A percentile compares a stretch with the other conserved stretches of the same genome.
Conservation (phyloP, 768 basidiomycete species). For the Boletellus sp. region DNA sequence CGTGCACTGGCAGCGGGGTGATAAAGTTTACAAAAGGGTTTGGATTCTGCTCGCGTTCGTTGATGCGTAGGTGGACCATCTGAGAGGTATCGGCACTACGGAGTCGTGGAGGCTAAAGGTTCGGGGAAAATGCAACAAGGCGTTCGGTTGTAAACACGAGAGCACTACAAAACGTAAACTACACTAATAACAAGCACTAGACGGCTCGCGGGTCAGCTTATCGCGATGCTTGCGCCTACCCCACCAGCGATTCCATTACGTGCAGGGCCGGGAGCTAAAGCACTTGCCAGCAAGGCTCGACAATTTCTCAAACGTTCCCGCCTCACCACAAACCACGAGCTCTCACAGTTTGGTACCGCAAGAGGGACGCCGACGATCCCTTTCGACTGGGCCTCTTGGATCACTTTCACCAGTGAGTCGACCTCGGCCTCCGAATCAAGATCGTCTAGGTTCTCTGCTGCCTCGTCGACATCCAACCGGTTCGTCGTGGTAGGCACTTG, state of each 20-base stretch:
- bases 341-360: slow-evolving; percentile 68
- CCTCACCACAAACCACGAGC: slow-evolving; percentile 79
- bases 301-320: slow-evolving; percentile 60
- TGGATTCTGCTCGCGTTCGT: slow-evolving; percentile 66
- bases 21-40: slow-evolving; percentile 80
- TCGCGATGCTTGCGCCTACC: slow-evolving; percentile 15
- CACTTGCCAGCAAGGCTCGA: slow-evolving; percentile 54
- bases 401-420: slow-evolving; percentile 64
- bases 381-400: slow-evolving; percentile 51
- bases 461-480: slow-evolving; percentile 56
- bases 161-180: background rate
- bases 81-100: background rate
- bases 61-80: slow-evolving; percentile 72
- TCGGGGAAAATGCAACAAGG: background rate
- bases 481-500: slow-evolving; percentile 49
- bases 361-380: slow-evolving; percentile 63
- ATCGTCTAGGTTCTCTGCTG: slow-evolving; percentile 69
- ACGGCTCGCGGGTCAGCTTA: slow-evolving; percentile 9
- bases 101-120: background rate
- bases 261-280: slow-evolving; percentile 32
- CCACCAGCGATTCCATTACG: slow-evolving; percentile 25
- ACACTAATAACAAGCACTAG: background rate
- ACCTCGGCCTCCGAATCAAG: slow-evolving; percentile 84
- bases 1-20: slow-evolving; percentile 45
- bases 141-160: background rate